Conservation (phyloP, 176 grass and related monocot species). For the Secale cereale region DNA sequence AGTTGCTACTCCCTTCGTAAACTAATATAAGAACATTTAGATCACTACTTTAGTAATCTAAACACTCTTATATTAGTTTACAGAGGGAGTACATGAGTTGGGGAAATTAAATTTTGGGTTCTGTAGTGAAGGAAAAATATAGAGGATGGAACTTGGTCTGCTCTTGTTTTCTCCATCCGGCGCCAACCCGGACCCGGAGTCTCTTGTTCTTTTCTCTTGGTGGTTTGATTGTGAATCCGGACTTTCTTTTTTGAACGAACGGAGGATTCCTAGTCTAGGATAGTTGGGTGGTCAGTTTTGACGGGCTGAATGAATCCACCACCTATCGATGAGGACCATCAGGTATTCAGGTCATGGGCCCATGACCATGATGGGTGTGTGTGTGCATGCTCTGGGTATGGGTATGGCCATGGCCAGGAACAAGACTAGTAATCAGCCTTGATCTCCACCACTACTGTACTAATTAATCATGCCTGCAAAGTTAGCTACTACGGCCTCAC, state of each 20-base stretch:
- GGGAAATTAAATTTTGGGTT: background rate
- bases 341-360: no score
- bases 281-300: no score
- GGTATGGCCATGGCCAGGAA: no score
- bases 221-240: background rate
- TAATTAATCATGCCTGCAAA: background rate
- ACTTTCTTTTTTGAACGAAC: background rate
- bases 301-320: background rate
- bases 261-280: background rate
- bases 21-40: no score
- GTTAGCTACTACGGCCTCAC: background rate
- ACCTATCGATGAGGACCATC: background rate
- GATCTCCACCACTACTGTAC: background rate
- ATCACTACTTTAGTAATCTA: no score
- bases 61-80: no score
- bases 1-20: no score
- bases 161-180: background rate
- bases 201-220: no score
- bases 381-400: background rate
- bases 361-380: background rate
- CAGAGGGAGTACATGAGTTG: background rate
- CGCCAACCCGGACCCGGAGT: no score
- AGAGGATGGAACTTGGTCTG: no score
- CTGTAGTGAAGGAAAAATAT: background rate
- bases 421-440: no score